These are phyloP conservation scores for Triticum dicoccoides DNA, from an alignment of 176 grass and related monocot genomes.

Conservation along the genomic window DNA sequence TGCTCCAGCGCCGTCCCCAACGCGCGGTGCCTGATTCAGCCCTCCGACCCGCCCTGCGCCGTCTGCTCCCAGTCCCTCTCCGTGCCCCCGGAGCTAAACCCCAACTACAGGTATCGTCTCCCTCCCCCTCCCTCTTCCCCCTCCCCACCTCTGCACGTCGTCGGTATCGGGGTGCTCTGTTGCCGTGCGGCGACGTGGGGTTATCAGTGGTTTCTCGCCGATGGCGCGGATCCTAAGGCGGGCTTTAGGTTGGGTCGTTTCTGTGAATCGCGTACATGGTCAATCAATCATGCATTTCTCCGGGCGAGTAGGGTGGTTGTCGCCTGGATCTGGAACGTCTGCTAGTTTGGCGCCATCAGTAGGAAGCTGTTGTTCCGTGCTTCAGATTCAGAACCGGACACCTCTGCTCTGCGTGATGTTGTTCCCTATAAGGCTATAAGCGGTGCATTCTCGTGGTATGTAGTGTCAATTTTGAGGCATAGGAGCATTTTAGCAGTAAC, in stretches of 20 bases:
- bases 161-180: neutral
- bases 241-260: neutral
- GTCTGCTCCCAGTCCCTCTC: constrained; percentile 86
- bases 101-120: constrained; percentile 76
- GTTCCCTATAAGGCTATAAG: neutral
- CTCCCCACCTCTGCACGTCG: neutral
- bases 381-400: neutral
- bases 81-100: constrained; percentile 73
- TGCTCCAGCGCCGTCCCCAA: constrained; percentile 94
- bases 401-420: neutral
- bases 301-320: neutral
- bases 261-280: neutral
- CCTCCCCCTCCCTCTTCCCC: neutral
- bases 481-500: neutral
- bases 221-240: constrained; percentile 13
- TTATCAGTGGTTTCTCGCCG: neutral
- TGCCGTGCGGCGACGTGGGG: neutral
- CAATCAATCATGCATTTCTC: neutral
- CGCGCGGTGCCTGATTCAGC: constrained; percentile 92
- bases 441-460: neutral
- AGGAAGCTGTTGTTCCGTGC: neutral
- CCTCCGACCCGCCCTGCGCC: constrained; percentile 74
- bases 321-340: neutral
- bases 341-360: neutral
- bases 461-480: neutral